Conservation (phyloP, 345 rosid species). For the Aegle marmelos region DNA sequence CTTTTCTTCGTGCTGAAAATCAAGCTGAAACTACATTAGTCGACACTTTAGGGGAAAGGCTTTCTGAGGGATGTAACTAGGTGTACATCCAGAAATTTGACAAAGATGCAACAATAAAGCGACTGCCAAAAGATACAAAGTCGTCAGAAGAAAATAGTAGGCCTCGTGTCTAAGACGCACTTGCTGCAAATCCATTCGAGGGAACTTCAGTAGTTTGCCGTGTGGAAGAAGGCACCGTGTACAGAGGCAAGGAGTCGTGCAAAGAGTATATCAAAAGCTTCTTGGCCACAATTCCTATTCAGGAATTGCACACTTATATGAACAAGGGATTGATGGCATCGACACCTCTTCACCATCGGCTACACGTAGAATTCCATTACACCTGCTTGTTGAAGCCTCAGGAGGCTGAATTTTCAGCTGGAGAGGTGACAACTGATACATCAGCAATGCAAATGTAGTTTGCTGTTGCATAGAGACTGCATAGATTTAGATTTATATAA, state of each 20-base stretch:
- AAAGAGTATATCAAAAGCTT: slow-evolving; percentile 67
- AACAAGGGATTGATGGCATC: slow-evolving; percentile 57
- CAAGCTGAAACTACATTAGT: slow-evolving; percentile 55
- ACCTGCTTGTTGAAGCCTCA: slow-evolving; percentile 27
- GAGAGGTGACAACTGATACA: background rate
- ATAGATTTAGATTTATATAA: background rate
- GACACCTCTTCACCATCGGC: slow-evolving; percentile 56
- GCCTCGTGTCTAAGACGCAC: no score
- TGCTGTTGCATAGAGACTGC: background rate
- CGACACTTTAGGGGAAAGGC: slow-evolving; percentile 67
- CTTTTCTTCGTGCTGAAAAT: slow-evolving; percentile 64
- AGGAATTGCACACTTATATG: slow-evolving; percentile 57
- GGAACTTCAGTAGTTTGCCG: slow-evolving; percentile 1
- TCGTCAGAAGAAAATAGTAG: slow-evolving; percentile 20
- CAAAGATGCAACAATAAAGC: slow-evolving; percentile 36
- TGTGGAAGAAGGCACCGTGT: slow-evolving; percentile 30
- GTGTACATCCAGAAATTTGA: no score
- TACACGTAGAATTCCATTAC: slow-evolving; percentile 67
- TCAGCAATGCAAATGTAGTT: background rate
- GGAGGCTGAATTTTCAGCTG: background rate
- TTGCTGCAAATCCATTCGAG: background rate
- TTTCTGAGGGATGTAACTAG: no score
- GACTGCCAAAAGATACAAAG: slow-evolving; percentile 15
- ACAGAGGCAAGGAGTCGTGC: slow-evolving; percentile 54
- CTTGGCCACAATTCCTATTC: slow-evolving; percentile 60